Conservation (phyloP, 1,284 basidiomycete genomes). For the Xanthoconium separans region DNA sequence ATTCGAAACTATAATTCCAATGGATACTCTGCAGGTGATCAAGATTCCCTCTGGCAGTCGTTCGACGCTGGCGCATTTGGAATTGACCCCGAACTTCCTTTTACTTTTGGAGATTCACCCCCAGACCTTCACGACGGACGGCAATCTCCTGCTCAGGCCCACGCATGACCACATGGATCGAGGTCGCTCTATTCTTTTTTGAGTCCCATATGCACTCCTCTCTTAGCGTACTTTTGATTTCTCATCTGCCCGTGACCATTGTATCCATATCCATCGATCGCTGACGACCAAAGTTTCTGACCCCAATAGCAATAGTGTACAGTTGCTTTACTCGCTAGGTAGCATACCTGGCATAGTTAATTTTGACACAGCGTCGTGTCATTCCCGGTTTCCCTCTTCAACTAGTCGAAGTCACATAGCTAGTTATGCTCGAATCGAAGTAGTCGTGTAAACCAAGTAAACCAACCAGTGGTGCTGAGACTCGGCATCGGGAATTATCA, state of each 20-base stretch:
- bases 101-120: slow-evolving; percentile 47
- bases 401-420: slow-evolving; percentile 12
- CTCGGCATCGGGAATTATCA: slow-evolving; percentile 4
- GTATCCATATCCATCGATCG: slow-evolving; percentile 27
- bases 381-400: background rate
- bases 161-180: slow-evolving; percentile 9
- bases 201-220: slow-evolving; percentile 16
- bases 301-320: slow-evolving; percentile 28
- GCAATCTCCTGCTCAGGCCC: slow-evolving; percentile 28
- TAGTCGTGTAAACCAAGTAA: slow-evolving; percentile 7
- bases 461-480: too few species aligned
- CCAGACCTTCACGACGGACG: slow-evolving; percentile 31
- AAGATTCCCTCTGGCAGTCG: slow-evolving; percentile 69
- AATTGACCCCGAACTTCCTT: slow-evolving; percentile 71
- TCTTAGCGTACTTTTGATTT: slow-evolving; percentile 2
- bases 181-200: slow-evolving; percentile 1
- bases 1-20: slow-evolving; percentile 66
- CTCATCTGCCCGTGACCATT: slow-evolving; percentile 12
- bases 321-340: slow-evolving; percentile 42
- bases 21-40: slow-evolving; percentile 47
- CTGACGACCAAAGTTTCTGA: slow-evolving; percentile 20
- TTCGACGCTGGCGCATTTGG: slow-evolving; percentile 72
- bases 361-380: slow-evolving; percentile 13
- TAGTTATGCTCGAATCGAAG: slow-evolving; percentile 4
- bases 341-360: slow-evolving; percentile 30